Evolutionary conservation across 371 early-diverging fungal species (phyloP), one percentile per base, ranked within the genome.

Genomic region (Mortierella sp.): DNA sequence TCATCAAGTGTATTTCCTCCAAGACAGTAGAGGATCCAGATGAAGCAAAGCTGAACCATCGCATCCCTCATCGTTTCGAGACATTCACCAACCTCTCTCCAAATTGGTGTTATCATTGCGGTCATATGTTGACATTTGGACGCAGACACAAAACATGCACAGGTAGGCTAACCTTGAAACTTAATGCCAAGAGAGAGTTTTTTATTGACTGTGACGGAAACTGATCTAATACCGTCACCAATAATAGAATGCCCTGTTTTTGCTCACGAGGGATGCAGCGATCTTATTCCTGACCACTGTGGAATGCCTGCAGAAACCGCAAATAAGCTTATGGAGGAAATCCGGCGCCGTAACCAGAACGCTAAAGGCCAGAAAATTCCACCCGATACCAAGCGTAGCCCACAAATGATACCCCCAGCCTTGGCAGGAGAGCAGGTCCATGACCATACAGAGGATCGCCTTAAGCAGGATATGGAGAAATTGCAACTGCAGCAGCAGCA

Each of bases 101-200:
- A 35, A 90, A 90, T 83, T 98, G 95, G 96, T 99, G 98, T 85
- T 91, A 92, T 74, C 97, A 99, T 80, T 98, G 98, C 87, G 97
- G 98, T 24, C 90, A 91, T 61, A 92, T 96, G 90, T 87, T 98
- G 39, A 88, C 94, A 1, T 84, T 96, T 20, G 95, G 96, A 26
- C 87, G 90, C 45, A 86, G 89, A 3, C 79, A 88, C 60, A 92
- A 92, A 77, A 86, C 78, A 62, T 94, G 94, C 69, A 72, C 86
- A 12, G 90, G 90, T 89, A 86, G 24, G 63, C 16, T 11, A 11
- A 1, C 35, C 37, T 11, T 12, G 20, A 22, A 28, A 20, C 14
- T 18, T 20, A 2, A 14, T 45, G 28, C 8, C 20, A 14, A 18
- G 49, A 22, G 5, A 24, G 18, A 16, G 5, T 47, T 18, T 16